Base-by-base conservation (phyloP, 257 asterid species). In the Hygrophila difformis region DNA sequence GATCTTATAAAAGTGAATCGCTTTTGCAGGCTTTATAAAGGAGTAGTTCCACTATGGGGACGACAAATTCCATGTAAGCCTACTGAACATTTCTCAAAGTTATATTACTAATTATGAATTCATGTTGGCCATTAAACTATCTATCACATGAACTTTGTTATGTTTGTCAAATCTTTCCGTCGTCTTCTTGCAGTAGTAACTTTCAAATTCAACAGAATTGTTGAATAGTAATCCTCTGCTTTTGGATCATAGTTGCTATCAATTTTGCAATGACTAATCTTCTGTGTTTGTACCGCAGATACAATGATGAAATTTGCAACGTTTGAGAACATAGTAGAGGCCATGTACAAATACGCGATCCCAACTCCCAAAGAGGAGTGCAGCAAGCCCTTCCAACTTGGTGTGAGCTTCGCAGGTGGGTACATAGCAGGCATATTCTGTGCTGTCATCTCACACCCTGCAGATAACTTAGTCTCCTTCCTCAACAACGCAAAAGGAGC, bases 291-390 rank as follows among this genome's bases (percentile, higher is more conserved):
- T n/a, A n/a, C 37, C 10, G 37, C 81, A 86, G 93, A 87, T 58
- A 87, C 96, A 2, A 87, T 87, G 96, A 82, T 87, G 91, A 87
- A 87, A 60, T 87, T 87, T 56, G 79, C 96, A 0, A 77, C 96
- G 0, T 87, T 75, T 42, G 94, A 87, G 77, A 82, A 56, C 39
- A 77, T 82, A 0, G 93, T 87, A 16, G 93, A 87, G 42, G 78
- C 61, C 17, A 58, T 87, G 9, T 87, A 87, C 72, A 87, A 82
- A 20, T 18, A 82, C 14, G 77, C 51, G 20, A 73, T 82, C 31
- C 96, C 96, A n/a, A 64, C 75, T 17, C 87, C 96, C 8, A 87
- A 87, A 63, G 74, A 75, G 2, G 60, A 87, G 49, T 82, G 96
- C 60, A 79, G 93, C 74, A 71, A 62, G 26, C 19, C 53, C 7